Conservation (phyloP, 1,139 yeast species). For the Lodderomyces margitis region DNA sequence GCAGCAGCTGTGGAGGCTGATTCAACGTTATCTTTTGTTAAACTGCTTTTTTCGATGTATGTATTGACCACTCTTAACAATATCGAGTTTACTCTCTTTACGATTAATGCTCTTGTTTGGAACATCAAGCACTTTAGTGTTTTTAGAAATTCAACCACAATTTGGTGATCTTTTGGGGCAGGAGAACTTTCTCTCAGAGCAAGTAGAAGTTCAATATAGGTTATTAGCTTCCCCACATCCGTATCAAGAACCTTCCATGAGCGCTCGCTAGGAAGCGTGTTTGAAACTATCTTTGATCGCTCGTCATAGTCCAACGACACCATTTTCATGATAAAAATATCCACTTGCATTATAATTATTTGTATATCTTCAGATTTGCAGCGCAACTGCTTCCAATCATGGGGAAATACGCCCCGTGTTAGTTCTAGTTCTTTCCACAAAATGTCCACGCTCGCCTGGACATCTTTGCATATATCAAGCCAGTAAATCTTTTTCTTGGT, state of each 20-base stretch:
- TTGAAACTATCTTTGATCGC: conserved; percentile 25
- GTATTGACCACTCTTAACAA: conserved; percentile 25
- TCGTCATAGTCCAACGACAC: conserved; percentile 38
- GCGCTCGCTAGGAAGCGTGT: conserved; percentile 31
- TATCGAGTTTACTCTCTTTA: conserved; percentile 29
- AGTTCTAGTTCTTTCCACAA: conserved; percentile 21
- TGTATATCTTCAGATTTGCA: not conserved
- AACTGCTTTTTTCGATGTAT: conserved; percentile 19
- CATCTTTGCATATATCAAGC: conserved; percentile 29
- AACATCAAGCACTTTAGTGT: conserved; percentile 31
- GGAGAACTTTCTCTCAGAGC: conserved; percentile 11
- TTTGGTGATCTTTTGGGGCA: conserved; percentile 17
- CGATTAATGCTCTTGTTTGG: conserved; percentile 29
- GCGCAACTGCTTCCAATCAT: not conserved
- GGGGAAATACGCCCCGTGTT: conserved; percentile 5
- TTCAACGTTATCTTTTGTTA: not conserved
- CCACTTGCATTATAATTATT: conserved; percentile 28
- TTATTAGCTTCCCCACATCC: conserved; percentile 26
- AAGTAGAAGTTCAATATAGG: conserved; percentile 15
- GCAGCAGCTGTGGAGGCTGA: not conserved
- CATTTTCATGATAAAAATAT: conserved; percentile 30
- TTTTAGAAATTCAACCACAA: conserved; percentile 22
- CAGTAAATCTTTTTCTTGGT: conserved; percentile 27
- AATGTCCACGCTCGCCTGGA: conserved; percentile 25
- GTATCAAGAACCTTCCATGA: conserved; percentile 33